Percentiles rank a stretch among this genome's conserved stretches.
phyloP scores from a whole-genome alignment of 2,329 filamentous ascomycete genomes.

The Neofusicoccum laricinum region DNA sequence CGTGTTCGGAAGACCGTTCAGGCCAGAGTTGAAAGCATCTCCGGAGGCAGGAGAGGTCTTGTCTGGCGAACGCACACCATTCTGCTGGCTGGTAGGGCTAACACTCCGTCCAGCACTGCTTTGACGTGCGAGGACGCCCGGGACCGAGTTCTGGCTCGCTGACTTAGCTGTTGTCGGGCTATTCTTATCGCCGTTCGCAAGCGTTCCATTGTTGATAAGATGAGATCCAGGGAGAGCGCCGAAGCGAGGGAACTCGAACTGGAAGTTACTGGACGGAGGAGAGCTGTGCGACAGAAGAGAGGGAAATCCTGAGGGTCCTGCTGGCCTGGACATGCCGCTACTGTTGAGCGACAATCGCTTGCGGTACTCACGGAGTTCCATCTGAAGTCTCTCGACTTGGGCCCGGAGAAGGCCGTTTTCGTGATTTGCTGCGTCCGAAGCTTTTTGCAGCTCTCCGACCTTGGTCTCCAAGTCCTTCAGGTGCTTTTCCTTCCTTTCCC shows the following conservation, averaged over 20 bases:
- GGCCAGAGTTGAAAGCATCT: conserved; percentile 21
- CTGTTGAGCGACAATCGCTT: conserved; percentile 71
- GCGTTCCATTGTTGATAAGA: conserved; percentile 49
- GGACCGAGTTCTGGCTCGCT: conserved; percentile 14
- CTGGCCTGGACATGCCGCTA: conserved; percentile 44
- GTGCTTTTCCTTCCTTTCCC: conserved; percentile 92
- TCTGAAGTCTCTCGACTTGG: conserved; percentile 84
- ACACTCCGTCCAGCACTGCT: conserved; percentile 33
- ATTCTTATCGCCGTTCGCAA: conserved; percentile 29
- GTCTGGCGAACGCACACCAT: conserved; percentile 7
- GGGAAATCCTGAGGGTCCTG: conserved; percentile 44
- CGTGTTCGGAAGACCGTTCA: conserved; percentile 24
- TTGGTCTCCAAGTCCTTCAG: conserved; percentile 77
- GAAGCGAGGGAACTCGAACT: conserved; percentile 95
- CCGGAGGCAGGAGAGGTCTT: conserved; percentile 5
- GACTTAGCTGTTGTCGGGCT: conserved; percentile 8
- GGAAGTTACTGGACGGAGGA: conserved; percentile 68
- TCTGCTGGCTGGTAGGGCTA: conserved; percentile 34
- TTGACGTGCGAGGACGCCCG: conserved; percentile 28
- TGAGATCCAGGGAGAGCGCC: conserved; percentile 64
- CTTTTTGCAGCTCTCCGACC: conserved; percentile 68
- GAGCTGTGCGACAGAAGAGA: conserved; percentile 49
- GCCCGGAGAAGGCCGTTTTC: conserved; percentile 81
- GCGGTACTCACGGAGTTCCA: conserved; percentile 85
- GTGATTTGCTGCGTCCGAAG: conserved; percentile 75